Base-by-base conservation (phyloP, 345 rosid species). In the Eucalyptus pumila region DNA sequence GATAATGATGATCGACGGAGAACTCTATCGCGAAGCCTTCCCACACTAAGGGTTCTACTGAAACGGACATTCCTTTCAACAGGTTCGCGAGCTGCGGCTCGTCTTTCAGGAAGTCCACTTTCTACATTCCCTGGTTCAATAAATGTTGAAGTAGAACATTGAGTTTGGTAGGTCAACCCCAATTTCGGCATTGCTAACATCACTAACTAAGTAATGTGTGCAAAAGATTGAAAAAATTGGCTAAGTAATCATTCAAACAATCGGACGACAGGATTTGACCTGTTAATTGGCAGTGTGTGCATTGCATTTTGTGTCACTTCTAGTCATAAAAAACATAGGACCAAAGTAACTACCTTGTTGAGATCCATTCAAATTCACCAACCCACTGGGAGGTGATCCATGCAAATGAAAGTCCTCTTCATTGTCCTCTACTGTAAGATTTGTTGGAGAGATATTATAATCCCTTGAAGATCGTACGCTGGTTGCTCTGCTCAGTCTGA, bases 1-100 rank as follows among this genome's bases (percentile, higher is more conserved):
- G 98, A 90, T 51, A 94, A 90, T 45, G 99, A 93, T 80, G 99
- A 94, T 44, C 97, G 91, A 30, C 96, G 97, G 89, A 98, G 97
- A 91, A 98, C 99, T 92, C 99, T 94, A 45, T 98, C 99, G 80
- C 99, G 98, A 85, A 98, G 98, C 92, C 99, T 93, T 89, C 99
- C 99, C 87, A 98, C 99, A 93, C 99, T 98, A 65, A 98, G 92
- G 32, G 99, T 95, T 91, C 99, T 92, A 87, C 98, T 97, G 93
- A 96, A 98, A 80, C 94, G 93, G 91, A 96, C 98, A 93, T 97
- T 98, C 86, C 94, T 91, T 15, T 98, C 99, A 85, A 92, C 93
- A 86, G 97, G 96, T 86, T 95, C 98, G 26, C 94, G 94, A 67
- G 92, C 93, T 85, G 92, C 95, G 30, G 87, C 90, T 90, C 96